A percentile compares a stretch with the other conserved stretches of the same genome.
Evolutionary conservation across 345 rosid genomes (phyloP).

Genomic region (Conringia planisiliqua): DNA sequence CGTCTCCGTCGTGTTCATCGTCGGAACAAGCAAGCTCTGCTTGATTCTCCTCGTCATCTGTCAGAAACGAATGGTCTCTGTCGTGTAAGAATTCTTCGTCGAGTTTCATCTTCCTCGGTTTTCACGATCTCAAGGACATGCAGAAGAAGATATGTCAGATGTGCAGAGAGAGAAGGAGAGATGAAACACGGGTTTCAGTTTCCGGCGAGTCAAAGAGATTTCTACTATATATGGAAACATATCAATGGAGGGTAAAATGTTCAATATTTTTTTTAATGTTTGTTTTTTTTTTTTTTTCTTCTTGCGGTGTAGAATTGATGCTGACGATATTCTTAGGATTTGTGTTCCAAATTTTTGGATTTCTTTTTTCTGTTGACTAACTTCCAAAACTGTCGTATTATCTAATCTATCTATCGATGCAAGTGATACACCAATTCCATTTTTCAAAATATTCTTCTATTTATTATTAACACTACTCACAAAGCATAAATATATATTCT

Average conservation of each 20-base stretch:
- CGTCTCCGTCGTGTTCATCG: conserved; percentile 39
- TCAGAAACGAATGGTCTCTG: conserved; percentile 59
- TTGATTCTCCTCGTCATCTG: conserved; percentile 78
- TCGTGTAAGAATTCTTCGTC: conserved; percentile 68
- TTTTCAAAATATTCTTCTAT: conserved; percentile 15
- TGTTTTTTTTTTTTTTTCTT: neutral
- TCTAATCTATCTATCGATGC: neutral
- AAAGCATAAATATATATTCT: neutral
- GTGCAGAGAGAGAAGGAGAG: neutral
- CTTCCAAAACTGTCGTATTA: conserved; percentile 8
- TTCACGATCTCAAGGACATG: neutral
- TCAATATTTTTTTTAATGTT: neutral
- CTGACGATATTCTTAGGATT: neutral
- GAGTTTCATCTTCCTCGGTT: conserved; percentile 41
- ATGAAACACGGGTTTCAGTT: neutral
- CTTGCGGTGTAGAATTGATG: conserved; percentile 27
- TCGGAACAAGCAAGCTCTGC: conserved; percentile 48
- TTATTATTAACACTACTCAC: neutral
- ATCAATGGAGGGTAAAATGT: neutral
- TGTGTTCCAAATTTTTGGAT: neutral
- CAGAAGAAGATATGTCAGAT: neutral
- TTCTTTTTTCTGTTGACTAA: neutral
- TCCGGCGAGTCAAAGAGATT: conserved; percentile 20
- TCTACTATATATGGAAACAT: conserved; percentile 29
- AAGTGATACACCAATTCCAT: conserved; percentile 3